Evolutionary conservation across 352 stramenopile genomes (phyloP), one percentile per base, ranked within the genome.

Genomic region (Phytopythium oedochilum): DNA sequence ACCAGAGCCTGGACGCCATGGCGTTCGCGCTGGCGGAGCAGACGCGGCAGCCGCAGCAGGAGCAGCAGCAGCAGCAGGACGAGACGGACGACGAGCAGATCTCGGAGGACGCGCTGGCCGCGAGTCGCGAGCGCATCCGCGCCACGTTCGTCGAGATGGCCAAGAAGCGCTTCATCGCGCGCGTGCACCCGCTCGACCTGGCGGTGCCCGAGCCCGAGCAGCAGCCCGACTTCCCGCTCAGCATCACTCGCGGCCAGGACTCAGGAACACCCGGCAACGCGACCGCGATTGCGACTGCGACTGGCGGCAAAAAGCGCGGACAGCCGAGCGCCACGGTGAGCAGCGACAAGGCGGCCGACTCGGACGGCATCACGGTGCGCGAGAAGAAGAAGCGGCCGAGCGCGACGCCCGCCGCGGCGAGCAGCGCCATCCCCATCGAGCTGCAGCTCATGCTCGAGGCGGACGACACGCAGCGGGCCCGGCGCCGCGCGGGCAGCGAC

Each of bases 131-230:
- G 22, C 44, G 63, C 23, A 73, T 95, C 46, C 81, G 75, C 29
- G 61, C 79, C 17, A 64, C 66, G n/a, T 94, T 95, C 59, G 74
- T 94, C 28, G 78, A 95, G 40, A 94, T 96, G 86, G 84, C 84
- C 59, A 96, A 96, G 66, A 89, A 89, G 63, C 76, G 86, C 47
- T 94, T 90, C 69, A 88, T 96, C 51, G 79, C 80, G 28, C 80
- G 86, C 12, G 86, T 96, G 39, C 84, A 96, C 52, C 86, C 86
- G 42, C 57, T 96, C 14, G 81, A 94, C 50, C 66, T 96, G 50
- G 90, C 83, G 54, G 56, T 89, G 29, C 73, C 68, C 0, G 75
- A 89, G 51, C 63, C 66, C 1, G 75, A 90, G 42, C 75, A 80
- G 42, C 59, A 64, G n/a, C 73, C 71, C 3, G 80, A 88, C 8